Percentiles rank a stretch among this genome's conserved stretches.
These are phyloP conservation scores for Sextonia rubra DNA, from an alignment of 164 flowering plant species.

Conservation along the genomic window DNA sequence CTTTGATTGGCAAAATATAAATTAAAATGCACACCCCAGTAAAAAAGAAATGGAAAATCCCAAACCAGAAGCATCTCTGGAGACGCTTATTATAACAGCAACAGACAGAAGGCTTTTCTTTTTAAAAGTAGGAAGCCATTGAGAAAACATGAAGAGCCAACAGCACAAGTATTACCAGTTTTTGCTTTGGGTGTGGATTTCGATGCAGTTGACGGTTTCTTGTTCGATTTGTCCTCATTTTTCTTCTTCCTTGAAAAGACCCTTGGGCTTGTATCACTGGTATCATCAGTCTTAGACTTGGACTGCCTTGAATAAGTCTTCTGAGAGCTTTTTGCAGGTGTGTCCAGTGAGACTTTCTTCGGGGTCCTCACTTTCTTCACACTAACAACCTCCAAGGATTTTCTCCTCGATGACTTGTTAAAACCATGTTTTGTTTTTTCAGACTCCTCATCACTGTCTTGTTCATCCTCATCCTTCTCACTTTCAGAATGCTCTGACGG, in stretches of 20 bases:
- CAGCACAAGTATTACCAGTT: constrained; percentile 25
- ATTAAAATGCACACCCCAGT: background rate
- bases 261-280: constrained; percentile 40
- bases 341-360: constrained; percentile 32
- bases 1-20: no score
- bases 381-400: constrained; percentile 34
- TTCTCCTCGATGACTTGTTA: constrained; percentile 34
- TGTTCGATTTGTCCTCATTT: constrained; percentile 21
- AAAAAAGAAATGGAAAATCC: background rate
- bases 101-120: background rate
- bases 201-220: constrained; percentile 35
- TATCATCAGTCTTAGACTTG: constrained; percentile 40
- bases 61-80: background rate
- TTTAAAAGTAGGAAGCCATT: background rate
- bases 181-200: constrained; percentile 54
- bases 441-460: constrained; percentile 49
- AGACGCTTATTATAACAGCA: constrained; percentile 34
- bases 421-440: constrained; percentile 30
- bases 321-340: constrained; percentile 30
- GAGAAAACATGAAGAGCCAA: background rate
- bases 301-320: constrained; percentile 39
- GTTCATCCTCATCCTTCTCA: constrained; percentile 51
- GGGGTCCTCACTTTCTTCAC: constrained; percentile 30
- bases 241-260: constrained; percentile 66
- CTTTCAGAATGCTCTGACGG: constrained; percentile 54